A percentile compares a stretch with the other conserved stretches of the same genome.
These are phyloP conservation scores for Myriosclerotinia scirpicola DNA, from an alignment of 2,329 filamentous ascomycete species.

Conservation along the genomic window DNA sequence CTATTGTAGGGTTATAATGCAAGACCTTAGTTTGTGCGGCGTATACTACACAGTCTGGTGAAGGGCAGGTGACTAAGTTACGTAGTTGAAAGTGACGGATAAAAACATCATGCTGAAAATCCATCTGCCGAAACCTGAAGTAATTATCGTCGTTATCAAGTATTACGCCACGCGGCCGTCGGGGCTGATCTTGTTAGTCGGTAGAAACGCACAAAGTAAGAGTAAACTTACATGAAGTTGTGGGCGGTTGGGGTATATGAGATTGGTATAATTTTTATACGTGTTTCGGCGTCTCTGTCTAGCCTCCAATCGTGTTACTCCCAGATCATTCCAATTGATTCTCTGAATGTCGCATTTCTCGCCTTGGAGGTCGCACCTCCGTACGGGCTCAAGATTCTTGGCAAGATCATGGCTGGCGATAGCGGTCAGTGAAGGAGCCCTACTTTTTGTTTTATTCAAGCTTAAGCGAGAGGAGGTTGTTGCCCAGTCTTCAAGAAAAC, in stretches of 20 bases:
- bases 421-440: slow-evolving; percentile 29
- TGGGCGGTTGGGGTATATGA: slow-evolving; percentile 46
- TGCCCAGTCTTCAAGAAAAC: slow-evolving; percentile 54
- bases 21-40: slow-evolving; percentile 52
- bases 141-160: slow-evolving; percentile 43
- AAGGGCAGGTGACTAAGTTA: slow-evolving; percentile 59
- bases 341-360: slow-evolving; percentile 60
- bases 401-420: slow-evolving; percentile 29
- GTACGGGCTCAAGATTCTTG: slow-evolving; percentile 34
- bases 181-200: slow-evolving; percentile 24
- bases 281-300: slow-evolving; percentile 49
- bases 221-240: slow-evolving; percentile 48
- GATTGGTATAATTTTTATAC: slow-evolving; percentile 60
- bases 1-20: slow-evolving; percentile 50
- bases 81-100: slow-evolving; percentile 67
- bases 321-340: slow-evolving; percentile 56
- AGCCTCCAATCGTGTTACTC: slow-evolving; percentile 51
- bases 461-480: slow-evolving; percentile 16
- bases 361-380: slow-evolving; percentile 52
- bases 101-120: slow-evolving; percentile 53
- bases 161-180: slow-evolving; percentile 28
- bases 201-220: background rate
- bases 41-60: slow-evolving; percentile 58
- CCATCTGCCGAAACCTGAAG: slow-evolving; percentile 59
- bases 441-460: slow-evolving; percentile 18